These are phyloP conservation scores for Tricholoma hemisulphureum DNA, from an alignment of 768 basidiomycete species.

Conservation along the genomic window DNA sequence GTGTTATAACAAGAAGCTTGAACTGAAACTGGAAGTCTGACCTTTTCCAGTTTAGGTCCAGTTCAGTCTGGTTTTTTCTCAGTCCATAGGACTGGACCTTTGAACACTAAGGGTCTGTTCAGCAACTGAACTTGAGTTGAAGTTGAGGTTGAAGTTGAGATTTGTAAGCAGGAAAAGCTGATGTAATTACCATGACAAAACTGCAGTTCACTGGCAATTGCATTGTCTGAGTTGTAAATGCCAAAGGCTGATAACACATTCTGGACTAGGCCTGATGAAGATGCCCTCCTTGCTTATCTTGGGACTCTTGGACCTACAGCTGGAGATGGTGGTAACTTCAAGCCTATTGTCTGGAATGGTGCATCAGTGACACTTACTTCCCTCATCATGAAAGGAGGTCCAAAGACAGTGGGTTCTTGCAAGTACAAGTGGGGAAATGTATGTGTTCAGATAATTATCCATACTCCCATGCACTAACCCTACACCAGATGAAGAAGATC, in stretches of 20 bases:
- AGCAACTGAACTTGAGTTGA: no score
- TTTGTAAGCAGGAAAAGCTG: no score
- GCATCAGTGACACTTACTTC: neutral
- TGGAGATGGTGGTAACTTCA: constrained; percentile 1
- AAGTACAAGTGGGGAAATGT: neutral
- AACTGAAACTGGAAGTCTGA: no score
- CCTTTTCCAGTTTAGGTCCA: no score
- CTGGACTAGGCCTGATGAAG: neutral
- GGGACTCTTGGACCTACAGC: neutral
- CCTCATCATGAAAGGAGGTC: neutral
- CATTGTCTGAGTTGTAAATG: no score
- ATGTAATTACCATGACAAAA: no score
- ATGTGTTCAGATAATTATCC: neutral
- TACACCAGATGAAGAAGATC: neutral
- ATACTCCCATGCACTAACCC: neutral
- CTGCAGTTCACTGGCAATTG: no score
- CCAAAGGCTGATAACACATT: neutral
- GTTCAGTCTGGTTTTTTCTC: no score
- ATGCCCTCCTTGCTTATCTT: neutral
- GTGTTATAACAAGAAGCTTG: no score
- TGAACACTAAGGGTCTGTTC: no score
- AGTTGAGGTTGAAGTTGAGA: no score
- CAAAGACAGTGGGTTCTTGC: neutral
- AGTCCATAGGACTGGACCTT: no score
- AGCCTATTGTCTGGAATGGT: neutral